Percentiles rank a stretch among this genome's conserved stretches.
phyloP scores from a whole-genome alignment of 306 rosid species.

The Vigna trinervia region DNA sequence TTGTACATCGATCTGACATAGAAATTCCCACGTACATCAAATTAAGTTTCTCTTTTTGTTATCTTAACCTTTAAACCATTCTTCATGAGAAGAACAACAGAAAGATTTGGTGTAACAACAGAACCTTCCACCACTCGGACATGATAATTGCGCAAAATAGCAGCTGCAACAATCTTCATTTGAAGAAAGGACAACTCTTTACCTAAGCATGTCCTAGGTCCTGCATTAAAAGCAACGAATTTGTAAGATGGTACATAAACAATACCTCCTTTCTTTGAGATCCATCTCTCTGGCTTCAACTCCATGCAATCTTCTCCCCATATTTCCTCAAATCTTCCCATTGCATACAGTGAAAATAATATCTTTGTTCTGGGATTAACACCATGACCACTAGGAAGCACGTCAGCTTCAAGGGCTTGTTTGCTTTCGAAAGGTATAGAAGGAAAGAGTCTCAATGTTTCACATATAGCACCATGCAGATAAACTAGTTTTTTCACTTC shows the following conservation, averaged over 20 bases:
- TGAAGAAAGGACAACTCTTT: conserved; percentile 54
- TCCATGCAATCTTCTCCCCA: conserved; percentile 68
- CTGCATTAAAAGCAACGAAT: conserved; percentile 58
- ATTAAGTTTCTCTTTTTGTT: conserved; percentile 21
- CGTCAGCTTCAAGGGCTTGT: conserved; percentile 40
- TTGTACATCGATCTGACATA: too few species aligned
- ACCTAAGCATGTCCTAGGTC: conserved; percentile 65
- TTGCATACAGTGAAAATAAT: conserved; percentile 47
- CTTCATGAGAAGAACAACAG: conserved; percentile 56
- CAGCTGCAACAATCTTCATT: conserved; percentile 50
- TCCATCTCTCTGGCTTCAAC: conserved; percentile 77
- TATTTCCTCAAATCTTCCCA: conserved; percentile 60
- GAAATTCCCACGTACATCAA: not conserved
- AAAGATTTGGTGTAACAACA: conserved; percentile 22
- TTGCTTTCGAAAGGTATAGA: conserved; percentile 53
- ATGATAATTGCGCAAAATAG: conserved; percentile 44
- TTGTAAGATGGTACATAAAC: conserved; percentile 57
- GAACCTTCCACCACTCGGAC: conserved; percentile 45
- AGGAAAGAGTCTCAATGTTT: conserved; percentile 63
- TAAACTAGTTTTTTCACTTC: conserved; percentile 54
- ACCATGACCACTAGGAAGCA: conserved; percentile 63
- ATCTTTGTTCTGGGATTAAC: conserved; percentile 25
- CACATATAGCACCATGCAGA: conserved; percentile 63
- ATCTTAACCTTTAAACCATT: conserved; percentile 56
- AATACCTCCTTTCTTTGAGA: conserved; percentile 42